Evolutionary conservation across 176 grass and related monocot species (phyloP), one percentile per base, ranked within the genome.

Genomic region (Bothriochloa decipiens): DNA sequence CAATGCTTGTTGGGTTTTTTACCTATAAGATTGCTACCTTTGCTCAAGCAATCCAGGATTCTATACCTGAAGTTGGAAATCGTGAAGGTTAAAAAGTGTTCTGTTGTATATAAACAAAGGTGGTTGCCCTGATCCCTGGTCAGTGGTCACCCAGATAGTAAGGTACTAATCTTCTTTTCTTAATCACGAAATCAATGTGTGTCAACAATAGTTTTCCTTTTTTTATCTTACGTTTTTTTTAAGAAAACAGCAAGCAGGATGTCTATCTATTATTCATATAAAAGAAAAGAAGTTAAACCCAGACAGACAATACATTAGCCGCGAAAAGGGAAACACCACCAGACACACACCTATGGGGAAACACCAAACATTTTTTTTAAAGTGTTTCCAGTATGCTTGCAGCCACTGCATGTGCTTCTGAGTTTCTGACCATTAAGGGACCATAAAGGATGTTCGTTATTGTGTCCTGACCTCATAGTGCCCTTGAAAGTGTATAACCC

Each of bases 1-100:
- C 93, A 20, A 94, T 96, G 89, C 91, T 99, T 65, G 86, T 99
- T 67, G 96, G 96, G 15, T 92, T 99, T 71, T 99, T 99, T 72
- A 96, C 96, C 33, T 96, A 99, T 75, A 96, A 99, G 88, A 70
- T 94, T 81, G 85, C 96, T 46, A 96, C 88, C 25, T 99, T 96
- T 62, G 71, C 72, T 76, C 93, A 94, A 87, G 90, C 96, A 78
- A 90, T 99, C 57, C 74, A 94, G 67, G 96, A 90, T 3, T 88
- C 81, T 60, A 23, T 98, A 35, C 81, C 85, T 60, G 47, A 62
- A 71, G 81, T 50, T 63, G 87, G 77, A 67, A 91, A 88, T 12
- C 75, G 72, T 67, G 90, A 94, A 84, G 66, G 40, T 86, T 97
- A 89, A 97, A 75, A 47, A 73, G 18, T 70, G 20, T n/a, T 80